Percentiles rank a stretch among this genome's conserved stretches.
phyloP scores from a whole-genome alignment of 2,329 filamentous ascomycete genomes.

The Podosphaera aphanis region DNA sequence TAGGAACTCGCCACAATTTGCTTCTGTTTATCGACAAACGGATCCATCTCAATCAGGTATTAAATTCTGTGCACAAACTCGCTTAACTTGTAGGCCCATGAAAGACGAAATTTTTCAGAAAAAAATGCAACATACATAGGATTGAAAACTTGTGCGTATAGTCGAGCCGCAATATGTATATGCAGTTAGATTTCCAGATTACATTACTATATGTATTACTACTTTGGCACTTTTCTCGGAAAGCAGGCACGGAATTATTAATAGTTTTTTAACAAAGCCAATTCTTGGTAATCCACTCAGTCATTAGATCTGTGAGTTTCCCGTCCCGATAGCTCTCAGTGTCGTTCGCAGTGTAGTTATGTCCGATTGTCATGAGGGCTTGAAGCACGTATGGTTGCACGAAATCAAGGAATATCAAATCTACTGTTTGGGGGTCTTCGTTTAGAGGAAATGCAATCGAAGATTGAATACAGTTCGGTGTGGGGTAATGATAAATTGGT shows the following conservation, averaged over 20 bases:
- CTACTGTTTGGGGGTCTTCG: conserved; percentile 44
- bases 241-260: not conserved
- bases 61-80: no score
- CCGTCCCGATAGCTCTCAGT: conserved; percentile 27
- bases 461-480: conserved; percentile 68
- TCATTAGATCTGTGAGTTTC: conserved; percentile 31
- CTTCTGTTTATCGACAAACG: no score
- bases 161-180: no score
- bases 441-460: conserved; percentile 34
- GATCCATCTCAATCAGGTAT: no score
- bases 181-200: no score
- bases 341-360: conserved; percentile 24
- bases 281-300: conserved; percentile 33
- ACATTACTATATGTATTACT: no score
- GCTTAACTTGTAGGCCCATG: no score
- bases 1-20: no score
- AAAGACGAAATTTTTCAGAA: no score
- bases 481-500: conserved; percentile 46
- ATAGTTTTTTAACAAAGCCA: conserved; percentile 20
- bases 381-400: conserved; percentile 60
- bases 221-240: no score
- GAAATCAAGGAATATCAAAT: conserved; percentile 81
- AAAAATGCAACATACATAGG: no score
- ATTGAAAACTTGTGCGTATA: no score
- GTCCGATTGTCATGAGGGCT: conserved; percentile 40